Base-by-base conservation (phyloP, 192 early-diverging fungal genomes). In the Spinellus fusiger region DNA sequence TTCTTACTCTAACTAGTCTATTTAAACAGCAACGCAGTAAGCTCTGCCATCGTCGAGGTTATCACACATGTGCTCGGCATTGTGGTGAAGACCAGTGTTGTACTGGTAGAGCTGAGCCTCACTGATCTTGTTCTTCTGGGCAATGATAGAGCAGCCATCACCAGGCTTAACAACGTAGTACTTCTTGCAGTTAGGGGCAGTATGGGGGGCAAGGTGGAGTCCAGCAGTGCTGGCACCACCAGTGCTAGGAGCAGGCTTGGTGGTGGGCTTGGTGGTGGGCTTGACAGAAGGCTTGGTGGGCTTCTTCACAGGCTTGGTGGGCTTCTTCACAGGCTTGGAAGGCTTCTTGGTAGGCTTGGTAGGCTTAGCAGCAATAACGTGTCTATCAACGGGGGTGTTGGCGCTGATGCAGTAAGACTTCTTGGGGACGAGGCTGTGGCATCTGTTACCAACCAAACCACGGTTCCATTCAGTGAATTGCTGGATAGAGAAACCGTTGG, bases 41-140 rank as follows among this genome's bases (percentile, higher is more conserved):
- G 32, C 35, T 34, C 38, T 56, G 9, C 54, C 54, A 6, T 31
- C 38, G 26, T 56, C 54, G 38, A 56, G 54, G 33, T 56, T 56
- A 25, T 56, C 54, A 37, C 54, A 56, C 20, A 32, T 56, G 54
- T 71, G 69, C 2, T 20, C 44, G 34, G 52, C 69, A 31, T 35
- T 18, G 46, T 64, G 58, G 54, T 71, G 69, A 18, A 71, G 56
- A 16, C 53, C 62, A 16, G 44, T 31, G 63, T 71, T 71, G 62
- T 58, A 65, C n/a, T 49, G 48, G 69, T 61, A 71, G 44, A 71
- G 54, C 4, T 71, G 3, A 44, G 38, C 33, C 9, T 40, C 6
- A 6, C 16, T 46, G 28, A 71, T 65, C 40, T 54, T 38, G 59
- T 65, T 54, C 8, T 32, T 33, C 27, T 33, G 13, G 4, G 59